Evolutionary conservation across 2,329 filamentous ascomycete genomes (phyloP).

Genomic region (Epicoccum sorghinum): DNA sequence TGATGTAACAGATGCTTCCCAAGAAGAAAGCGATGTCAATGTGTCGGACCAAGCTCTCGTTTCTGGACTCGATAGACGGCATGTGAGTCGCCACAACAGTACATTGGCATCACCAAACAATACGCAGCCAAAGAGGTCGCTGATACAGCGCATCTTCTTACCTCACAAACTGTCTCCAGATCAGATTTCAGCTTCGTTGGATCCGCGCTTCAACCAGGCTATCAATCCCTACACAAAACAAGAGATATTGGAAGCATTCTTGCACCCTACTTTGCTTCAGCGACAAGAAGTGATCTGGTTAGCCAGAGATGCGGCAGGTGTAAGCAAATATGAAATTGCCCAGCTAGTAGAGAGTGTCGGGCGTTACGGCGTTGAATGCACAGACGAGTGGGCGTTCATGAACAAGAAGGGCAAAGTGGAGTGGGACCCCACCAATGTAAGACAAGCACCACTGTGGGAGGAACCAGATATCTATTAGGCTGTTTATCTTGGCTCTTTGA

Average conservation of each 20-base stretch:
- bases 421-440: background rate
- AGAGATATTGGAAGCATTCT: constrained; percentile 22
- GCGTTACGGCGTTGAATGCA: background rate
- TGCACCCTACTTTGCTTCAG: constrained; percentile 20
- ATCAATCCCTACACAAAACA: constrained; percentile 17
- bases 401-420: background rate
- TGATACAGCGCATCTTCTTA: constrained; percentile 8
- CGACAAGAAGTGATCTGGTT: constrained; percentile 21
- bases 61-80: background rate
- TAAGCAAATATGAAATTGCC: background rate
- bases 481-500: too few relatives aligned
- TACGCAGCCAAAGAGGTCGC: background rate
- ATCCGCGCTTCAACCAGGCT: constrained; percentile 11
- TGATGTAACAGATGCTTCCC: background rate
- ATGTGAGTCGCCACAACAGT: background rate
- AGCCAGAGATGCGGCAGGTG: background rate
- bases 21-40: background rate
- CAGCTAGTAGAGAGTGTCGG: background rate
- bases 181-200: constrained; percentile 17
- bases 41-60: background rate
- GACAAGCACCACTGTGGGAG: background rate
- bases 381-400: background rate
- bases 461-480: background rate
- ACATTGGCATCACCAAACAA: background rate
- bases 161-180: constrained; percentile 15